phyloP scores from a whole-genome alignment of 2,329 filamentous ascomycete species.

The Scedosporium aurantiacum region DNA sequence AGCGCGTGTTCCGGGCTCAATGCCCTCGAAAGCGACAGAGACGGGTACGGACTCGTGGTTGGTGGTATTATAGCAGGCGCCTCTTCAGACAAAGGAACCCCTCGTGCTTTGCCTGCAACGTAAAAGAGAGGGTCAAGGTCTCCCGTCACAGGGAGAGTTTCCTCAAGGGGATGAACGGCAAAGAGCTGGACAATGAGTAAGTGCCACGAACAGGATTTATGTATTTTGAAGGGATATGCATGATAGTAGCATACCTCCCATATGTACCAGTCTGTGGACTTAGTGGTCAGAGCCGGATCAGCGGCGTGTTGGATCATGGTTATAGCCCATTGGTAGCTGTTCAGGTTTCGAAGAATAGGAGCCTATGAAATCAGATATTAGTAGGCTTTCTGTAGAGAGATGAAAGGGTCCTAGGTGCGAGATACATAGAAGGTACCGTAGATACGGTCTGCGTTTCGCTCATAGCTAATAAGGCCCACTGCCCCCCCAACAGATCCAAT shows the following conservation, averaged over 20 bases:
- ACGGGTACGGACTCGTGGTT: slow-evolving; percentile 31
- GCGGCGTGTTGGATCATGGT: slow-evolving; percentile 39
- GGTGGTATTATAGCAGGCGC: slow-evolving; percentile 41
- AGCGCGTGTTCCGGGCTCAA: slow-evolving; percentile 25
- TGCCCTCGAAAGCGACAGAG: slow-evolving; percentile 32
- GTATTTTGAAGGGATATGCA: background rate
- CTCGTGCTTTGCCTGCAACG: slow-evolving; percentile 35
- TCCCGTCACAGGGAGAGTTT: slow-evolving; percentile 32
- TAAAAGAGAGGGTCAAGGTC: slow-evolving; percentile 36
- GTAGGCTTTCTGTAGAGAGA: background rate
- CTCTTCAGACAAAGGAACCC: slow-evolving; percentile 36
- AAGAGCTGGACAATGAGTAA: slow-evolving; percentile 23
- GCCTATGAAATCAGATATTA: slow-evolving; percentile 17
- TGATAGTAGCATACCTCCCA: slow-evolving; percentile 21
- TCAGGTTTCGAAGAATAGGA: slow-evolving; percentile 36
- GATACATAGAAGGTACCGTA: slow-evolving; percentile 36
- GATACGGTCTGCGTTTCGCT: slow-evolving; percentile 52
- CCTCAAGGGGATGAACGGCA: slow-evolving; percentile 30
- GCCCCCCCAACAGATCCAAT: slow-evolving; percentile 53
- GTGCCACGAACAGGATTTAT: background rate
- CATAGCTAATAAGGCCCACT: slow-evolving; percentile 52
- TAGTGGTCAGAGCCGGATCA: slow-evolving; percentile 34
- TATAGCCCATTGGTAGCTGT: slow-evolving; percentile 40
- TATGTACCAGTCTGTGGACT: slow-evolving; percentile 37
- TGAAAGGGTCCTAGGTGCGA: background rate